phyloP scores from a whole-genome alignment of 768 basidiomycete genomes.

The Paxillus ammoniavirescens region DNA sequence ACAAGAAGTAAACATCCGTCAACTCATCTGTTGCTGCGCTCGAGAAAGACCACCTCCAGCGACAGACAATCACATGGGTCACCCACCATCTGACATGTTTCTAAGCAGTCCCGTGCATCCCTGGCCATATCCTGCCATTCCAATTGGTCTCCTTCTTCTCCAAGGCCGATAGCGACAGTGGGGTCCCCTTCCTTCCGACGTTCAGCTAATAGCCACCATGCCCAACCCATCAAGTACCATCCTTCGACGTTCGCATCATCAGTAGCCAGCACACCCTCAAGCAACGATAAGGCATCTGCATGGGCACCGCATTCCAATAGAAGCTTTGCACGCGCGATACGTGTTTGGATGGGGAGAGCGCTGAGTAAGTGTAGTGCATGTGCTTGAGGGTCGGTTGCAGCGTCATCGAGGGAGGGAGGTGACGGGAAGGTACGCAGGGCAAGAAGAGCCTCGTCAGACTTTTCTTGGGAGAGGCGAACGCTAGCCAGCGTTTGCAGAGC shows the following conservation, averaged over 20 bases:
- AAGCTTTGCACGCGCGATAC: slow-evolving; percentile 73
- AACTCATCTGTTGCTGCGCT: background rate
- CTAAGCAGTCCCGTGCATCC: slow-evolving; percentile 77
- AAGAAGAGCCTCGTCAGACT: slow-evolving; percentile 74
- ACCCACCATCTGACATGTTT: slow-evolving; percentile 77
- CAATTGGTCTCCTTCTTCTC: slow-evolving; percentile 38
- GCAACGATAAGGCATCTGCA: slow-evolving; percentile 68
- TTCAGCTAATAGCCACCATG: slow-evolving; percentile 81
- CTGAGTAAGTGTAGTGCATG: slow-evolving; percentile 35
- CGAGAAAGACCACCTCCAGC: background rate
- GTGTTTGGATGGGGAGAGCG: slow-evolving; percentile 58
- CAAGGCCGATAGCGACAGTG: slow-evolving; percentile 38
- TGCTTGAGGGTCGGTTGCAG: slow-evolving; percentile 18
- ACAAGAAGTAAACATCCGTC: background rate
- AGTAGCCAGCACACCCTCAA: slow-evolving; percentile 74
- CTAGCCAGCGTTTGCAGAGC: slow-evolving; percentile 79
- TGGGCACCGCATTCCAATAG: slow-evolving; percentile 77
- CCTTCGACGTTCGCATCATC: slow-evolving; percentile 89
- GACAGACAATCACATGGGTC: background rate
- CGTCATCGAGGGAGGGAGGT: slow-evolving; percentile 3
- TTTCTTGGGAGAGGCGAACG: slow-evolving; percentile 84
- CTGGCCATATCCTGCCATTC: slow-evolving; percentile 77
- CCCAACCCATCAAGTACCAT: slow-evolving; percentile 96
- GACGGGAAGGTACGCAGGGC: slow-evolving; percentile 23
- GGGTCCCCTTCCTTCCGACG: slow-evolving; percentile 55